Percentiles rank a stretch among this genome's conserved stretches.
Conservation (phyloP, 2,329 filamentous ascomycete genomes). For the Arthrobotrys sinensis region DNA sequence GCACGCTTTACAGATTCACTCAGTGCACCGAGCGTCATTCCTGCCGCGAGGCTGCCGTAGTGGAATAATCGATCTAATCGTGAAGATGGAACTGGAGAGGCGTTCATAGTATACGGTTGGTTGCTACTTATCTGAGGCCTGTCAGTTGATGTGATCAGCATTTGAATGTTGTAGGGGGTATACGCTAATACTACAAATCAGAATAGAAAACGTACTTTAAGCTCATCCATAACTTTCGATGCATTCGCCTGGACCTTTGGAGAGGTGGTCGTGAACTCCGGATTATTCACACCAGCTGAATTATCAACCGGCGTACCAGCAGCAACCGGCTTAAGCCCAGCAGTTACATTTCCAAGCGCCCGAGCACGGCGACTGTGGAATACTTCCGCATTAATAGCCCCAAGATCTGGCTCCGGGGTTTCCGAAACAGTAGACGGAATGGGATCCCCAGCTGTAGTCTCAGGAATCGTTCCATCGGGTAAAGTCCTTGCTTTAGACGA, state of each 20-base stretch:
- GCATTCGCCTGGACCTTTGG: conserved; percentile 45
- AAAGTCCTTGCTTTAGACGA: conserved; percentile 68
- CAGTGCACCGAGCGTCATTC: conserved; percentile 94
- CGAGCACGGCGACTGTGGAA: conserved; percentile 73
- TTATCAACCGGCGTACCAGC: conserved; percentile 65
- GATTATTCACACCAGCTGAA: conserved; percentile 55
- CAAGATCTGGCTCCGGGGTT: conserved; percentile 65
- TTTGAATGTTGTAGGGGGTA: conserved; percentile 69
- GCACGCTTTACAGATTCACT: conserved; percentile 86
- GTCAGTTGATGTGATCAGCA: conserved; percentile 64
- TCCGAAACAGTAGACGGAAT: conserved; percentile 61
- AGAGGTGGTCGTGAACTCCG: conserved; percentile 48
- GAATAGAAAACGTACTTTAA: conserved; percentile 68
- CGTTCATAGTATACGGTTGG: conserved; percentile 78
- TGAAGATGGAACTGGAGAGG: conserved; percentile 91
- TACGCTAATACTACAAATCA: conserved; percentile 63
- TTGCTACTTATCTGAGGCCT: conserved; percentile 63
- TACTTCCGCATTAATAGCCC: conserved; percentile 75
- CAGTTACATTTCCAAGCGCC: conserved; percentile 64
- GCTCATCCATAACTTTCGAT: conserved; percentile 62
- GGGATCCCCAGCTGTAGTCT: conserved; percentile 61
- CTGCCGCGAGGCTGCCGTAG: conserved; percentile 91
- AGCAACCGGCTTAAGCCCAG: conserved; percentile 2
- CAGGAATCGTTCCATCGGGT: conserved; percentile 72
- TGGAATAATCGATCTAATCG: conserved; percentile 92